Evolutionary conservation across 208 protist species (phyloP).

Genomic region (Trypanosoma platydactyli): DNA sequence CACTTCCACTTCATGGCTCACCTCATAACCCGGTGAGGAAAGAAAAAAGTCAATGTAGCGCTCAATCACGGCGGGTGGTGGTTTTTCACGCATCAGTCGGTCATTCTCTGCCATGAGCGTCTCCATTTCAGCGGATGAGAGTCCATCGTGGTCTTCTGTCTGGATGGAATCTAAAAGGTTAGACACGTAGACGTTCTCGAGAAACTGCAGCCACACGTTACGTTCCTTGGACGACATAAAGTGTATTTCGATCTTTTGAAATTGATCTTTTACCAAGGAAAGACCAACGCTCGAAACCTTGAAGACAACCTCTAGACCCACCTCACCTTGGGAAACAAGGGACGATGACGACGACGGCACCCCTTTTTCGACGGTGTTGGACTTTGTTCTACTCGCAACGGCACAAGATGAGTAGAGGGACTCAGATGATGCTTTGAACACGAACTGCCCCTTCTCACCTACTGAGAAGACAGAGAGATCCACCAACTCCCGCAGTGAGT

Average conservation of each 20-base stretch:
- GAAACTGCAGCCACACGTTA: constrained; percentile 46
- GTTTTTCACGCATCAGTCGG: constrained; percentile 18
- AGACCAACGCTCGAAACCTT: constrained; percentile 16
- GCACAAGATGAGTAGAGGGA: constrained; percentile 11
- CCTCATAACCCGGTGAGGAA: constrained; percentile 21
- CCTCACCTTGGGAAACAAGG: constrained; percentile 47
- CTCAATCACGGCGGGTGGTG: constrained; percentile 20
- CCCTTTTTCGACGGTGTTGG: not conserved
- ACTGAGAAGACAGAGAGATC: constrained; percentile 52
- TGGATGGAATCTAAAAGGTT: constrained; percentile 60
- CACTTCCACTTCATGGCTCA: not conserved
- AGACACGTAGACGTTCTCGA: constrained; percentile 41
- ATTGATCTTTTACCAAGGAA: constrained; percentile 15
- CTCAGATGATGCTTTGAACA: constrained; percentile 40
- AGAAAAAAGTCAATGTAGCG: constrained; percentile 71
- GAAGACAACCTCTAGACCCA: constrained; percentile 53
- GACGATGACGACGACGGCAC: constrained; percentile 23
- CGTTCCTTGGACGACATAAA: constrained; percentile 51
- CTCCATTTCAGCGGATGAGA: constrained; percentile 14
- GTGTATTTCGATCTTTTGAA: constrained; percentile 40
- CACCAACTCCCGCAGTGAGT: constrained; percentile 38
- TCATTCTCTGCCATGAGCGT: constrained; percentile 12
- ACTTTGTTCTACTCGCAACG: not conserved
- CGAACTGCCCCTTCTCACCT: constrained; percentile 42
- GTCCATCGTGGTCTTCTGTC: constrained; percentile 26